Base-by-base conservation (phyloP, 2,329 filamentous ascomycete species). In the Fusarium sacchari region DNA sequence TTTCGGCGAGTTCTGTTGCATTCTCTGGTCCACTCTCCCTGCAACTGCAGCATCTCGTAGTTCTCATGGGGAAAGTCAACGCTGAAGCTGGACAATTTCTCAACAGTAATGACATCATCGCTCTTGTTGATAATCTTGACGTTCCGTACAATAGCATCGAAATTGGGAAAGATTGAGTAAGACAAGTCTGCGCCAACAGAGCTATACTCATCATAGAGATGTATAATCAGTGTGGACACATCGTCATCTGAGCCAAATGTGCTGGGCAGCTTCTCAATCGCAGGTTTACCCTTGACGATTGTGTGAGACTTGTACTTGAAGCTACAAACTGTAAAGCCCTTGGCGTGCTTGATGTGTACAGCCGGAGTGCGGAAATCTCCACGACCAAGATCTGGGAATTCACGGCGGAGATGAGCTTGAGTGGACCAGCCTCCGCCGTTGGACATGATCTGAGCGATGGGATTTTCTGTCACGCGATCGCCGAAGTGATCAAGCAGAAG, bases 301-400 rank as follows among this genome's bases (percentile, higher is more conserved):
- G 86, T 80, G 70, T 91, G 86, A 1, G 88, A 90, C 62, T 86
- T 83, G 75, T 92, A 92, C 43, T 83, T 83, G 64, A 92, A 86
- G 13, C 87, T 86, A 12, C 86, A 88, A 20, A 92, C 85, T 0
- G 89, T 90, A 67, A 89, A 85, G 36, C 90, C 90, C 22, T 85
- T 85, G 4, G 86, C 81, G 74, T 92, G 89, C 60, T 85, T 84
- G 73, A 92, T 89, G 42, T 88, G 86, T 18, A 92, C 84, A 0
- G 90, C 90, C 0, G 90, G 90, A 6, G 87, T 81, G 7, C 91
- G 86, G 71, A 91, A 90, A 76, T 92, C 90, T 22, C 90, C 90
- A 13, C 90, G 86, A 2, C 90, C 90, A 9, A 90, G 82, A 67
- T 92, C 90, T 4, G 90, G 90, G 60, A 91, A 91, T 76, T 92